phyloP scores from a whole-genome alignment of 805 yeast genomes.

The Cyberlindnera nakhonratchasimensis region DNA sequence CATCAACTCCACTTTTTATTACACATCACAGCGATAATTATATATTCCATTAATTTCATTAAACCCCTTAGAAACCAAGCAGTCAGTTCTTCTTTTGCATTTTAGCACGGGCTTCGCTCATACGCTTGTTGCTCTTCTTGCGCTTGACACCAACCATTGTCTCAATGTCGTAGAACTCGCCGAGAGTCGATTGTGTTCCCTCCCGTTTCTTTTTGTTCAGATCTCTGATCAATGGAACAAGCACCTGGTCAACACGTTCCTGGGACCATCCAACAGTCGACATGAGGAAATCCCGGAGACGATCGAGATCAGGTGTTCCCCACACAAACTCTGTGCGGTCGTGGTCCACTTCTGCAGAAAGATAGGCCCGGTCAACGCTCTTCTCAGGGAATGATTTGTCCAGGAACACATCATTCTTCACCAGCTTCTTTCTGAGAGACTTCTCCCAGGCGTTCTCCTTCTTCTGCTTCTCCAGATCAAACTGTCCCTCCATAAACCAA shows the following conservation, averaged over 20 bases:
- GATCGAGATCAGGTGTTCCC: conserved; percentile 88
- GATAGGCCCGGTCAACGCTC: conserved; percentile 69
- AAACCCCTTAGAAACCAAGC: no score
- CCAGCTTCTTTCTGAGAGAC: conserved; percentile 53
- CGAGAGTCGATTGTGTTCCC: conserved; percentile 56
- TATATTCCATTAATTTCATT: no score
- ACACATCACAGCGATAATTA: no score
- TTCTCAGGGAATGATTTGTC: conserved; percentile 68
- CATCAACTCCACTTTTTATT: no score
- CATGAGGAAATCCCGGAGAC: conserved; percentile 65
- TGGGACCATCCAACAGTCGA: conserved; percentile 76
- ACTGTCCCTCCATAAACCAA: conserved; percentile 42
- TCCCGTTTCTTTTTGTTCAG: conserved; percentile 59
- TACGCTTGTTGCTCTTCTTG: conserved; percentile 54
- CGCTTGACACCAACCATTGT: conserved; percentile 36
- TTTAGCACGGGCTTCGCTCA: conserved; percentile 44
- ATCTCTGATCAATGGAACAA: conserved; percentile 80
- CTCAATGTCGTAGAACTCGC: conserved; percentile 67
- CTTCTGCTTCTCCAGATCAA: conserved; percentile 37
- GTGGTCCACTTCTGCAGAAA: conserved; percentile 76
- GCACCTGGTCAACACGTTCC: conserved; percentile 70
- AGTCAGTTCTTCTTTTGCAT: conserved; percentile 15
- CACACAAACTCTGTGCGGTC: conserved; percentile 78
- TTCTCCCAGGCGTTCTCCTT: conserved; percentile 49
- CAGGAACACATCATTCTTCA: conserved; percentile 51